These are phyloP conservation scores for Gossypium turneri DNA, from an alignment of 345 rosid species.

Conservation along the genomic window DNA sequence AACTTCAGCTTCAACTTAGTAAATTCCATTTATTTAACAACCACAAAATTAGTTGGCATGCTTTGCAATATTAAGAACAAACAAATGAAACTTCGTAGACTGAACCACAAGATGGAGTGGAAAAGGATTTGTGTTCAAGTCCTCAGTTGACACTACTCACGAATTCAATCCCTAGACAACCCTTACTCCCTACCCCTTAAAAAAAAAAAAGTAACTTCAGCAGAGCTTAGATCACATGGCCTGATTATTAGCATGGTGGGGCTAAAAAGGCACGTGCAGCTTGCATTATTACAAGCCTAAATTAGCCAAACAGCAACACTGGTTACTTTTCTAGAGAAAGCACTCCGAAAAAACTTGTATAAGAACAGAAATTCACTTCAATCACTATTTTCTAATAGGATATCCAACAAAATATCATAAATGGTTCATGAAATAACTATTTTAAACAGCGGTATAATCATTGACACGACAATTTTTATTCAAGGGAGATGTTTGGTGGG, in stretches of 20 bases:
- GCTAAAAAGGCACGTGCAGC: not conserved
- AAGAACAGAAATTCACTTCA: not conserved
- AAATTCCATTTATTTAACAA: not conserved
- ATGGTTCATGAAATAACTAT: not conserved
- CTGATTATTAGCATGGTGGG: not conserved
- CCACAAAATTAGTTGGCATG: not conserved
- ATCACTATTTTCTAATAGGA: not conserved
- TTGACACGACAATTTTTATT: not conserved
- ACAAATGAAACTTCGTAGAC: not conserved
- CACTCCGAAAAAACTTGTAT: not conserved
- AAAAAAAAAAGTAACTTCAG: not conserved
- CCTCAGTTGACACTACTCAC: too few species aligned
- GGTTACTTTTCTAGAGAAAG: not conserved
- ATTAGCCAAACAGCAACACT: not conserved
- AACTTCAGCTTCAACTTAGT: not conserved
- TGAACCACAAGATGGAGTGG: too few species aligned
- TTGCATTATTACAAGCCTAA: not conserved
- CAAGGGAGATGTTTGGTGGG: constrained; percentile 2
- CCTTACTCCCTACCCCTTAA: too few species aligned
- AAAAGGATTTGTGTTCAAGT: too few species aligned
- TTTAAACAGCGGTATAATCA: not conserved
- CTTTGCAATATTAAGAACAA: not conserved
- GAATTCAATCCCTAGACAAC: too few species aligned
- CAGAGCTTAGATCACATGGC: not conserved
- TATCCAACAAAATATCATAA: not conserved